A percentile compares a stretch with the other conserved stretches of the same genome.
These are phyloP conservation scores for Apophysomyces variabilis DNA, from an alignment of 371 early-diverging fungal genomes.

Conservation along the genomic window DNA sequence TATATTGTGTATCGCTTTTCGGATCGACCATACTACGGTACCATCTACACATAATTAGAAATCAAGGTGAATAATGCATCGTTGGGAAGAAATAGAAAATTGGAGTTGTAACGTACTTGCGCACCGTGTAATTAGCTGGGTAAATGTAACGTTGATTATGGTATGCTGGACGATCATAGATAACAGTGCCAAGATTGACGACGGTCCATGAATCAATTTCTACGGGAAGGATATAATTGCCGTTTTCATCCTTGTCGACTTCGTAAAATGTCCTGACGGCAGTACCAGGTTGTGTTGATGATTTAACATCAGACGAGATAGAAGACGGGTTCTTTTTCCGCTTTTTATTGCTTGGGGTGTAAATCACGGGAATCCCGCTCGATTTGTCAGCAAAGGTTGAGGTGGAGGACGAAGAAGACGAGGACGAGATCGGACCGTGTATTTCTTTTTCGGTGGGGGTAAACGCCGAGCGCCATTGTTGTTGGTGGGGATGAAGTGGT, in stretches of 20 bases:
- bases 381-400: conserved; percentile 16
- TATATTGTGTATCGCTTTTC: conserved; percentile 70
- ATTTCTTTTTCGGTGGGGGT: conserved; percentile 8
- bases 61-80: neutral
- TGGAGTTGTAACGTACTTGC: conserved; percentile 42
- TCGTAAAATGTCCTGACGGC: conserved; percentile 52
- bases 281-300: conserved; percentile 33
- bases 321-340: conserved; percentile 16
- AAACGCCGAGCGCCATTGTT: conserved; percentile 4
- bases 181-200: conserved; percentile 71
- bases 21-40: conserved; percentile 84
- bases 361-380: conserved; percentile 23
- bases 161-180: conserved; percentile 74
- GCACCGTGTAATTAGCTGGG: conserved; percentile 83
- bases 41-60: conserved; percentile 38
- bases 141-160: conserved; percentile 92
- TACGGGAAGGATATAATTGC: conserved; percentile 77
- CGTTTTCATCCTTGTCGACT: conserved; percentile 70
- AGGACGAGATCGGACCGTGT: neutral
- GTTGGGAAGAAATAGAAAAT: too few relatives aligned
- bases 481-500: neutral
- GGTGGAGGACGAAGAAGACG: conserved; percentile 13
- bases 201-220: conserved; percentile 81
- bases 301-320: conserved; percentile 4
- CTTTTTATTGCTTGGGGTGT: conserved; percentile 18